Base-by-base conservation (phyloP, 495 filamentous ascomycete genomes). In the Hypomontagnella monticulosa region DNA sequence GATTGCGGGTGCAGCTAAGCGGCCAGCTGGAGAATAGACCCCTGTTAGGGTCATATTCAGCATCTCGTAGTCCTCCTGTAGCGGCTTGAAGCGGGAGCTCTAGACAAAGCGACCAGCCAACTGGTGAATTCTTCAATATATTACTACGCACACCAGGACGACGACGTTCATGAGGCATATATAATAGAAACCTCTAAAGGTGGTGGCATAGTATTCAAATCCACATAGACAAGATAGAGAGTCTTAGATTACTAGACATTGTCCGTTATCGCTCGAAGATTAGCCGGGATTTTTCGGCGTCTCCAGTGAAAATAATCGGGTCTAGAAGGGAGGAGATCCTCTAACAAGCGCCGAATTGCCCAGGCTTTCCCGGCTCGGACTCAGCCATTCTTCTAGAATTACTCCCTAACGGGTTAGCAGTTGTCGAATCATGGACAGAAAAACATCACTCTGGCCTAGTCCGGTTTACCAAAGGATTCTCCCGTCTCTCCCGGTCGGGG, bases 401-500 rank as follows among this genome's bases (percentile, higher is more conserved):
- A 4, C 15, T 18, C 54, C 27, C 37, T 50, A 55, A 54, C 27
- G 43, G 16, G 56, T 47, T 49, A 40, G 43, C 12, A 49, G 2
- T 27, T n/a, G 19, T 37, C 20, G 16, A 48, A 55, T 61, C 16
- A 49, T 51, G 41, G 38, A 52, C 42, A 34, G 30, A 61, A 54
- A 56, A n/a, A 27, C n/a, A 52, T 67, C 16, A 34, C 33, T 63
- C 15, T 68, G 19, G 65, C 48, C 53, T 55, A 48, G 65, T 49
- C 58, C 59, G 57, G 63, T 56, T 59, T 61, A 11, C 50, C 18
- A 55, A 49, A 46, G 52, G 57, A 54, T 57, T 67, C 53, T 53
- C 58, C 64, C 64, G 64, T 67, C 20, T 52, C 41, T 57, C 47
- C 66, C 66, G 66, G 66, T 69, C 66, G 66, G 66, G 60, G 66